Evolutionary conservation across 2,329 filamentous ascomycete species (phyloP).

Genomic region (Diplodia intermedia): DNA sequence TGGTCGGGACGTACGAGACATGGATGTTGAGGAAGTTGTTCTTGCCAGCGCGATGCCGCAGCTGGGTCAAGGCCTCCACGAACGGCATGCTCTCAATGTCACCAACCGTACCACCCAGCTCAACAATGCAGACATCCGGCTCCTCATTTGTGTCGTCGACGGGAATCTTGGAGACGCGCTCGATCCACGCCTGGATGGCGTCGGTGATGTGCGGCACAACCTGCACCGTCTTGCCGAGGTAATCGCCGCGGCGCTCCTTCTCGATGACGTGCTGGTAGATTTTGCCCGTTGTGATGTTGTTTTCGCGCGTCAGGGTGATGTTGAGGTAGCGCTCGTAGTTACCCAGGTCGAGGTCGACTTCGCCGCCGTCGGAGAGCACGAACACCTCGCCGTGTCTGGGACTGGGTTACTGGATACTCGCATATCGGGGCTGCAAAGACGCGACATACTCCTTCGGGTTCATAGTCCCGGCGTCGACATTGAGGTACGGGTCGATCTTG

Average conservation of each 20-base stretch:
- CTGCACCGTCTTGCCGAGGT: constrained; percentile 87
- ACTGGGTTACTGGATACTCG: constrained; percentile 10
- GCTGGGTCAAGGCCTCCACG: constrained; percentile 82
- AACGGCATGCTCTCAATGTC: constrained; percentile 90
- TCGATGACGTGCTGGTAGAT: constrained; percentile 91
- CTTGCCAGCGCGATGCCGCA: constrained; percentile 73
- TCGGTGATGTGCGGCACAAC: constrained; percentile 92
- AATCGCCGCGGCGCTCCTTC: constrained; percentile 73
- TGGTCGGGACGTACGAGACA: constrained; percentile 85
- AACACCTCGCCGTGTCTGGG: constrained; percentile 82
- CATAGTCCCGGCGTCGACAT: constrained; percentile 78
- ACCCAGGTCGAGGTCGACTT: constrained; percentile 76
- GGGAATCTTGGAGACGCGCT: constrained; percentile 81
- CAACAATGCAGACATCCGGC: constrained; percentile 92
- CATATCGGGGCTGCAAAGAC: constrained; percentile 15
- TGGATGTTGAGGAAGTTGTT: constrained; percentile 88
- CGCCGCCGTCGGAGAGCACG: constrained; percentile 83
- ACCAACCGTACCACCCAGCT: constrained; percentile 72
- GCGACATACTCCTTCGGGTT: constrained; percentile 65
- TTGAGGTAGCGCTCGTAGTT: constrained; percentile 84
- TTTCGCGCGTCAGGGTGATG: constrained; percentile 80
- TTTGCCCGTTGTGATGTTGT: constrained; percentile 98
- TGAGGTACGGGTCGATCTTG: constrained; percentile 77
- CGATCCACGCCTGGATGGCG: constrained; percentile 91
- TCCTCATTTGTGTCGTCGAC: constrained; percentile 83